A percentile compares a stretch with the other conserved stretches of the same genome.
phyloP scores from a whole-genome alignment of 1,284 basidiomycete genomes.

The Ceratorhiza oryzae-sativae region DNA sequence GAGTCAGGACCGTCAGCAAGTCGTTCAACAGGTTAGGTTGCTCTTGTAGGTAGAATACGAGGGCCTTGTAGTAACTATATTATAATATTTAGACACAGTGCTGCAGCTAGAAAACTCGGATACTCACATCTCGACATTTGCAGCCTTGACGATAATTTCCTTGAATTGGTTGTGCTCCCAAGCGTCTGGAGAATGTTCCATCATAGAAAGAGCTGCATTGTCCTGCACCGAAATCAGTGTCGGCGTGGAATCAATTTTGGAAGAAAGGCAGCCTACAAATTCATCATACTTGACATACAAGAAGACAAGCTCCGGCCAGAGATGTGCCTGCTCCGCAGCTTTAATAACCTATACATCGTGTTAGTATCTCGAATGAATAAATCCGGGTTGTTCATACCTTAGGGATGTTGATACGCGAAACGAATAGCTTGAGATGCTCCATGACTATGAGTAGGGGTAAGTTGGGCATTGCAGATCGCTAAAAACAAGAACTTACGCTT shows the following conservation, averaged over 20 bases:
- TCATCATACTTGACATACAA: constrained; percentile 98
- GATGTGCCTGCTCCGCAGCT: constrained; percentile 93
- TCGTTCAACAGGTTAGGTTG: constrained; percentile 94
- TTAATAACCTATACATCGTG: constrained; percentile 77
- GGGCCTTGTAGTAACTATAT: constrained; percentile 82
- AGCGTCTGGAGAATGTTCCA: constrained; percentile 94
- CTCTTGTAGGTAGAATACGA: constrained; percentile 90
- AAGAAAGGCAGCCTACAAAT: constrained; percentile 65
- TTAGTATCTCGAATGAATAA: constrained; percentile 34
- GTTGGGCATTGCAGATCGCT: constrained; percentile 22
- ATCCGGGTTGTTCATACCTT: constrained; percentile 54
- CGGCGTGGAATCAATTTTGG: neutral
- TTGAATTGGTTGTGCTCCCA: constrained; percentile 99
- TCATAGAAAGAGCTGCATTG: constrained; percentile 97
- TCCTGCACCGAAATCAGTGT: constrained; percentile 58
- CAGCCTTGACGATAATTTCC: constrained; percentile 92
- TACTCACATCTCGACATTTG: constrained; percentile 94
- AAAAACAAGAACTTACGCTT: constrained; percentile 67
- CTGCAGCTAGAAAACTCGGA: neutral
- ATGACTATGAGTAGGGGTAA: constrained; percentile 68
- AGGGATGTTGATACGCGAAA: constrained; percentile 95
- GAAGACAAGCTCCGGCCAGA: constrained; percentile 99
- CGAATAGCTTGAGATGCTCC: constrained; percentile 99
- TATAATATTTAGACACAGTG: neutral
- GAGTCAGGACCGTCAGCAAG: constrained; percentile 88